Conservation (phyloP, 306 rosid species). For the Quercus ilex region DNA sequence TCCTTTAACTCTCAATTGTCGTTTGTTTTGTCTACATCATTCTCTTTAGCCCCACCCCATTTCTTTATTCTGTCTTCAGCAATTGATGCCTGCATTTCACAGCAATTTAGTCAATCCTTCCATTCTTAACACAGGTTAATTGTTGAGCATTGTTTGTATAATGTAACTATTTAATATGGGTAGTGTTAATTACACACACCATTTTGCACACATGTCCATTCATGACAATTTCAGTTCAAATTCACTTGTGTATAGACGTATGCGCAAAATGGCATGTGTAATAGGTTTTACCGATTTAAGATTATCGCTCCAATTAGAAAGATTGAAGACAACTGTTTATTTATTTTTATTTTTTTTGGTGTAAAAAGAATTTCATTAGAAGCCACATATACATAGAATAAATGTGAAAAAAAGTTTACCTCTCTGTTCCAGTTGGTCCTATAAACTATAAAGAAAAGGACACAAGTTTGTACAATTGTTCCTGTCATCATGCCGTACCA, state of each 20-base stretch:
- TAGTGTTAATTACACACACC: too few species aligned
- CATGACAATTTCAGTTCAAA: too few species aligned
- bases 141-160: not conserved
- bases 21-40: not conserved
- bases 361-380: too few species aligned
- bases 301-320: not conserved
- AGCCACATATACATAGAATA: too few species aligned
- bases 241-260: too few species aligned
- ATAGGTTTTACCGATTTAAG: not conserved
- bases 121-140: too few species aligned
- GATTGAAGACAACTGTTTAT: not conserved
- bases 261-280: too few species aligned
- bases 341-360: too few species aligned
- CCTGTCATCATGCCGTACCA: constrained; percentile 50
- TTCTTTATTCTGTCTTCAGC: constrained; percentile 49
- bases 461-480: constrained; percentile 42
- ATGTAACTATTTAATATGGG: too few species aligned
- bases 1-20: not conserved
- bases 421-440: constrained; percentile 50
- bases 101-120: not conserved
- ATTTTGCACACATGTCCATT: too few species aligned
- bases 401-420: constrained; percentile 14
- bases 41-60: constrained; percentile 38
- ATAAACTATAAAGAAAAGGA: constrained; percentile 31
- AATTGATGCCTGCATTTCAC: constrained; percentile 35